Evolutionary conservation across 1,284 basidiomycete species (phyloP).

Genomic region (Cryptococcus sp.): DNA sequence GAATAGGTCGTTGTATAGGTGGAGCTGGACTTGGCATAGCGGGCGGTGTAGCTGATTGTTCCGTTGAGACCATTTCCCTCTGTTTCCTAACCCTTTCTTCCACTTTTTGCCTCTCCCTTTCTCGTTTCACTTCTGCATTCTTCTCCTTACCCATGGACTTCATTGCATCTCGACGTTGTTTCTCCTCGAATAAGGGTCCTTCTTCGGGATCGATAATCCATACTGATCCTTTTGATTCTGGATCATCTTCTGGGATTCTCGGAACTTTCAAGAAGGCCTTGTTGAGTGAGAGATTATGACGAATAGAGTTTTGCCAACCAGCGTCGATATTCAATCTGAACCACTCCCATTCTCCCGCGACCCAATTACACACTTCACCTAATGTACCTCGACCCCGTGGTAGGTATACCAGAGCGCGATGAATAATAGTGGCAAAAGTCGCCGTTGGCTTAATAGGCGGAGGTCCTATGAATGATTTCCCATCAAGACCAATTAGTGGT

Average conservation of each 20-base stretch:
- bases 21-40: constrained; percentile 15
- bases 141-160: constrained; percentile 44
- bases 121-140: constrained; percentile 39
- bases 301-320: constrained; percentile 47
- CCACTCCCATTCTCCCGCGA: constrained; percentile 80
- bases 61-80: constrained; percentile 17
- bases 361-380: constrained; percentile 89
- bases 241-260: constrained; percentile 71
- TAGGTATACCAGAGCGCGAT: constrained; percentile 40
- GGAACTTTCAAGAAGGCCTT: constrained; percentile 49
- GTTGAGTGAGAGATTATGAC: constrained; percentile 47
- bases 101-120: constrained; percentile 34
- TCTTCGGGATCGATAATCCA: constrained; percentile 76
- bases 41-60: neutral
- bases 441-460: constrained; percentile 44
- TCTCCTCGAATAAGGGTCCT: constrained; percentile 46
- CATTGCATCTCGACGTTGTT: constrained; percentile 37
- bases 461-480: constrained; percentile 45
- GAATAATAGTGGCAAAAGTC: constrained; percentile 47
- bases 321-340: constrained; percentile 71
- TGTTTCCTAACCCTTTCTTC: constrained; percentile 34
- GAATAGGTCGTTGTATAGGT: constrained; percentile 5
- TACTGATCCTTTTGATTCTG: constrained; percentile 75
- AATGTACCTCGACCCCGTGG: constrained; percentile 73
- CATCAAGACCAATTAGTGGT: constrained; percentile 43